phyloP scores from a whole-genome alignment of 352 stramenopile genomes.

The Thalassiosira mediterranea region DNA sequence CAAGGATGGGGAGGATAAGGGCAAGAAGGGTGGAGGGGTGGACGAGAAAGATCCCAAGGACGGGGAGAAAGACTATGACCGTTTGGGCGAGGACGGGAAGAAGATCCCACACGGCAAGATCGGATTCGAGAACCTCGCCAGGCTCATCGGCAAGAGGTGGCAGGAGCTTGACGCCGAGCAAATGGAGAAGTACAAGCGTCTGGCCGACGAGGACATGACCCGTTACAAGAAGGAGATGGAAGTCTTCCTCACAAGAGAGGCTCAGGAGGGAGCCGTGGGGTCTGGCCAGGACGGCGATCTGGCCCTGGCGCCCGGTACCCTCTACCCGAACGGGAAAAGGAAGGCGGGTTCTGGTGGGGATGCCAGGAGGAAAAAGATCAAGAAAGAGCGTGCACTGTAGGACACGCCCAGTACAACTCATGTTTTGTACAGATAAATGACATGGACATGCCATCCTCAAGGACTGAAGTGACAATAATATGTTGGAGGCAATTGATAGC shows the following conservation, averaged over 20 bases:
- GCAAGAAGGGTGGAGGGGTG: slow-evolving; percentile 7
- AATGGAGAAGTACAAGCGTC: slow-evolving; percentile 69
- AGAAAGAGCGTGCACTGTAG: too few relatives aligned
- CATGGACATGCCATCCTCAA: too few relatives aligned
- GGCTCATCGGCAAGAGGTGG: slow-evolving; percentile 69
- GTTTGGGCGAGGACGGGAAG: slow-evolving; percentile 41
- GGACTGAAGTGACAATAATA: too few relatives aligned
- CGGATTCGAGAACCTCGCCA: slow-evolving; percentile 75
- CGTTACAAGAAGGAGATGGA: slow-evolving; percentile 78
- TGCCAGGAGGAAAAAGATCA: too few relatives aligned
- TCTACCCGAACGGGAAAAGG: too few relatives aligned
- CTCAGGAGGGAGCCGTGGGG: slow-evolving; percentile 2
- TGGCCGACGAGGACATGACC: slow-evolving; percentile 67
- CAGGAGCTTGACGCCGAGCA: slow-evolving; percentile 45
- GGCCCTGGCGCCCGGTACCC: too few relatives aligned
- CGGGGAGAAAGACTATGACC: slow-evolving; percentile 34
- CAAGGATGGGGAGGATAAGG: neutral
- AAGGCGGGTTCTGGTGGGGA: too few relatives aligned
- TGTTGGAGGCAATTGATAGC: too few relatives aligned
- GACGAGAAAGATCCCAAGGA: slow-evolving; percentile 23
- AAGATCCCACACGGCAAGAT: slow-evolving; percentile 73
- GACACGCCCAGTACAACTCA: too few relatives aligned
- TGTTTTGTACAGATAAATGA: too few relatives aligned
- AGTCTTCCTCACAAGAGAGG: slow-evolving; percentile 62
- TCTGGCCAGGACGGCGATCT: neutral